Base-by-base conservation (phyloP, 192 early-diverging fungal genomes). In the Coemansia sp. region DNA sequence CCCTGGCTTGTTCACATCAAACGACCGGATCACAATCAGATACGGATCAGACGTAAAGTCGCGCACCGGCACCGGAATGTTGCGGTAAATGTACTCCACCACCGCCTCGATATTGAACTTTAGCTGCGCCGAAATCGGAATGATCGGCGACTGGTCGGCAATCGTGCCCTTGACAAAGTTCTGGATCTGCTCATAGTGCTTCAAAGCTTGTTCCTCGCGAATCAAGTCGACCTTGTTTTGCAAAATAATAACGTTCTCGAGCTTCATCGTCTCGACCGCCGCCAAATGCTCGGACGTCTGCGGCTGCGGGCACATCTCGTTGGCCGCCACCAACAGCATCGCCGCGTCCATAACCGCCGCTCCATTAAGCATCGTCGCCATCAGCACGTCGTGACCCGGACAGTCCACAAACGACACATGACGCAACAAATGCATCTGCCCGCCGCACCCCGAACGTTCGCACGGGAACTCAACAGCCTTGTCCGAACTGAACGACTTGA, bases 291-390 rank as follows among this genome's bases (percentile, higher is more conserved):
- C 97, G 21, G 88, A 90, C 25, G 97, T 99, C 84, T 99, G 97
- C 23, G 97, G 97, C 85, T 99, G 97, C 41, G 97, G 97, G 84
- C 97, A 98, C 11, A 90, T 87, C 85, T 98, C 97, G 82, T 99
- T 99, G 64, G 91, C 97, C 4, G 97, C 96, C 85, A 99, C 92
- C 68, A 99, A 84, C 48, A 99, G 87, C 66, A 99, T 78, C 5
- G 97, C 97, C 47, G 96, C 96, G 84, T 98, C 96, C 96, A 98
- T 98, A 60, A 98, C 95, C 25, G 96, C 96, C 37, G 93, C 93
- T 65, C 97, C 97, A 85, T 94, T 96, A 64, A 99, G 85, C 97
- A 99, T 98, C 61, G 95, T 97, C 35, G 95, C 92, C 97, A 97
- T 98, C 65, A 97, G 91, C 91, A 98, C 92, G 83, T 99, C 97